Base-by-base conservation (phyloP, 1,284 basidiomycete genomes). In the Pulchroboletus neoregius region DNA sequence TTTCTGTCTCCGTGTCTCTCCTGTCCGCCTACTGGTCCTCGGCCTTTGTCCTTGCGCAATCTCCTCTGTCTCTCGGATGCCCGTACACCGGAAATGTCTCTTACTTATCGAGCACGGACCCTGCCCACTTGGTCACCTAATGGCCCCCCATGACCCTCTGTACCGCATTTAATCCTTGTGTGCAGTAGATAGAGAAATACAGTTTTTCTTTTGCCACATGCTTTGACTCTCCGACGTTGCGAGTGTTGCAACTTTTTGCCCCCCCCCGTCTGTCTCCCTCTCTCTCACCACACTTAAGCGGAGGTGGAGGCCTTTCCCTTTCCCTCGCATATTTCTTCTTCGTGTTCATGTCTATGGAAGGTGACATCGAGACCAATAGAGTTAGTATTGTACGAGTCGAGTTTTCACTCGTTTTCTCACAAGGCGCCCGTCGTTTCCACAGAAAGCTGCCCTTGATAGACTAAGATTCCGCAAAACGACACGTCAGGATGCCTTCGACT, bases 371-470 rank as follows among this genome's bases (percentile, higher is more conserved):
- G 42, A 57, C 63, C 28, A 65, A 56, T 54, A 73, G 70, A 67
- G 74, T 75, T 48, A 58, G 73, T 74, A 51, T 47, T 46, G 35
- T 53, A 46, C 44, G 30, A 46, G 38, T 58, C 49, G 30, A 42
- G 27, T 30, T 50, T 57, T 58, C 37, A 37, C 22, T 49, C 41
- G 43, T 61, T 63, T 68, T 65, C 65, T 65, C 57, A 65, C 58
- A 49, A 63, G 61, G 66, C 66, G 62, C 62, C 54, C 54, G 53
- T 55, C 57, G 45, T 44, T 48, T 58, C 49, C 55, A 60, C 64
- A 83, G 80, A 79, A 72, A 69, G 72, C 72, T 60, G 74, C 76
- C 41, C 67, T 84, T 50, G 78, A 82, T 53, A 72, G 76, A 58
- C 78, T 84, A 46, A 76, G 71, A 65, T 79, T 80, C 63, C 76